These are phyloP conservation scores for Excoecaria agallocha DNA, from an alignment of 345 rosid species.

Conservation along the genomic window DNA sequence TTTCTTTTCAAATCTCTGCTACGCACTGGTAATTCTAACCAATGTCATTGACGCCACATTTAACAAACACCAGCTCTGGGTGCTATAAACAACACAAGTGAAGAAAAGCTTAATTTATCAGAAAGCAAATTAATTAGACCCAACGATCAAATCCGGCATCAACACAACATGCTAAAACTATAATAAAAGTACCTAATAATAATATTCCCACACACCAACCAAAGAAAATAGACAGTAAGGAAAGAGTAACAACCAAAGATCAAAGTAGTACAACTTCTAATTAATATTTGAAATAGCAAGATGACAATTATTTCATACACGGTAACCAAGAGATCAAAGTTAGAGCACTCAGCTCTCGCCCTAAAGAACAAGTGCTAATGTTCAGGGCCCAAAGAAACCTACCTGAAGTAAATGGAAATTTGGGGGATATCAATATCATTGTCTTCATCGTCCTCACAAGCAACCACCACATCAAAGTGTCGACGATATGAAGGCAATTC, in stretches of 20 bases:
- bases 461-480: slow-evolving; percentile 90
- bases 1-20: no score
- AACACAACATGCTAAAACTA: background rate
- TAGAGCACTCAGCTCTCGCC: background rate
- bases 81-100: no score
- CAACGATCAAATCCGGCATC: background rate
- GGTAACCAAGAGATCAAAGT: background rate
- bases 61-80: no score
- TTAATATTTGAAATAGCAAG: background rate
- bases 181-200: no score
- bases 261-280: slow-evolving; percentile 2
- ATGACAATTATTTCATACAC: background rate
- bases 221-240: background rate
- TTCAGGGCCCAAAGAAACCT: slow-evolving; percentile 3
- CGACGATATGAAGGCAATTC: slow-evolving; percentile 66
- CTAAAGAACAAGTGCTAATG: background rate
- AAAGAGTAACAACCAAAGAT: background rate
- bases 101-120: no score
- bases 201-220: background rate
- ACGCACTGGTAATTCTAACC: no score
- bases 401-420: slow-evolving; percentile 74
- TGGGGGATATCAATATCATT: slow-evolving; percentile 87
- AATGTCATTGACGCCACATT: no score
- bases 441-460: slow-evolving; percentile 84
- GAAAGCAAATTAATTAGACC: background rate